Percentiles rank a stretch among this genome's conserved stretches.
Evolutionary conservation across 2,329 filamentous ascomycete species (phyloP).

Genomic region (Venturia asperata): DNA sequence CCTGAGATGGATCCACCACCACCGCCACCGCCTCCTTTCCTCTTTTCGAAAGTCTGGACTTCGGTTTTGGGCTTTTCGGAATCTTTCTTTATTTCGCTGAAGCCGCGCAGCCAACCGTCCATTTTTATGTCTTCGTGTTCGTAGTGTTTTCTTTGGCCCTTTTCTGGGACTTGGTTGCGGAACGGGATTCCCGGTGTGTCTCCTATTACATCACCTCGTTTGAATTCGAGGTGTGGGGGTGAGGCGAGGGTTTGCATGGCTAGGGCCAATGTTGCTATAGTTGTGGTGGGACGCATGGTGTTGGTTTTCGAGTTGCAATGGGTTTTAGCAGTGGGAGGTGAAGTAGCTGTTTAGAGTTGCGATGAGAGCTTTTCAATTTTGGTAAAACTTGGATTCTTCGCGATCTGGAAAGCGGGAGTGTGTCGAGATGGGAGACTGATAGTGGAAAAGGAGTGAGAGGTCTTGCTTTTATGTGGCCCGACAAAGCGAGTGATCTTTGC

Average conservation of each 20-base stretch:
- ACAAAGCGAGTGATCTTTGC: too few relatives aligned
- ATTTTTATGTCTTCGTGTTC: background rate
- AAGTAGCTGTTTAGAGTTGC: too few relatives aligned
- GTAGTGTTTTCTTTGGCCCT: background rate
- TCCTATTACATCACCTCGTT: background rate
- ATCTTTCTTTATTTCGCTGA: background rate
- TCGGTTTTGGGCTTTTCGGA: background rate
- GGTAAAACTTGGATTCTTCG: too few relatives aligned
- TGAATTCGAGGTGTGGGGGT: background rate
- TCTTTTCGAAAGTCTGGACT: background rate
- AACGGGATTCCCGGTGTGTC: background rate
- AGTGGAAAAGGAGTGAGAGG: too few relatives aligned
- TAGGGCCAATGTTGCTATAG: background rate
- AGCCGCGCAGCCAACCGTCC: background rate
- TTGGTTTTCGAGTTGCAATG: background rate
- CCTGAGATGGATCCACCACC: background rate
- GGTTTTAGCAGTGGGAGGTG: too few relatives aligned
- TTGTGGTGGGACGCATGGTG: background rate
- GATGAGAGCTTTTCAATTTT: too few relatives aligned
- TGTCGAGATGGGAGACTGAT: too few relatives aligned
- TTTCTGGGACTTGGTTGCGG: constrained; percentile 5
- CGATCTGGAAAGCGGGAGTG: too few relatives aligned
- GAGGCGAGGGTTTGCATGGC: background rate
- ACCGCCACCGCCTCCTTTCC: background rate
- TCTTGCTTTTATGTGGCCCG: too few relatives aligned